These are phyloP conservation scores for Geotrichum restrictum DNA, from an alignment of 1,139 yeast species.

Conservation along the genomic window DNA sequence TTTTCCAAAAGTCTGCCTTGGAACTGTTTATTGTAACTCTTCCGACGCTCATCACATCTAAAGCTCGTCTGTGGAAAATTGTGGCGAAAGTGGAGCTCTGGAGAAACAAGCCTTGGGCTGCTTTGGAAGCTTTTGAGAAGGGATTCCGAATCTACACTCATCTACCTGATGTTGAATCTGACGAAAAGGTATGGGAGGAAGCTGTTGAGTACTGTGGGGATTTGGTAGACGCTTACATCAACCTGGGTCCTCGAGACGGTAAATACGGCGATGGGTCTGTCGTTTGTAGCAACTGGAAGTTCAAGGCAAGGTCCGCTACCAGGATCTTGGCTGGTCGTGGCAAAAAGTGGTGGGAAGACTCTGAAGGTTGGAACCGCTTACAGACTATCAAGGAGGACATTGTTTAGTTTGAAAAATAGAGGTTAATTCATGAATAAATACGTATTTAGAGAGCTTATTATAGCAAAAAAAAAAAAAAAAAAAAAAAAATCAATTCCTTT, in stretches of 20 bases:
- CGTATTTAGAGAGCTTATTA: background rate
- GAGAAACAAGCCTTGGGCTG: slow-evolving; percentile 83
- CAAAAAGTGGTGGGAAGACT: slow-evolving; percentile 71
- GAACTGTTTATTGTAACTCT: slow-evolving; percentile 64
- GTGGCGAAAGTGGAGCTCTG: slow-evolving; percentile 82
- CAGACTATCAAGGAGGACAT: slow-evolving; percentile 50
- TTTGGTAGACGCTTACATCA: slow-evolving; percentile 80
- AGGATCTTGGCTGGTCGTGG: slow-evolving; percentile 79
- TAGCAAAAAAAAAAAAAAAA: no score
- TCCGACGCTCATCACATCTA: slow-evolving; percentile 66
- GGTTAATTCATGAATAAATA: slow-evolving; percentile 1
- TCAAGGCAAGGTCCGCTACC: slow-evolving; percentile 69
- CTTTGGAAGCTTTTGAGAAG: slow-evolving; percentile 80
- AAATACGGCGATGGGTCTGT: slow-evolving; percentile 76
- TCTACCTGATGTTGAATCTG: slow-evolving; percentile 59
- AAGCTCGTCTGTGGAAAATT: slow-evolving; percentile 76
- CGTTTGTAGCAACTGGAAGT: slow-evolving; percentile 90
- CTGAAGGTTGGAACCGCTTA: slow-evolving; percentile 70
- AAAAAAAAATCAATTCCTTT: no score
- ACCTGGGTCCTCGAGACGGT: slow-evolving; percentile 82
- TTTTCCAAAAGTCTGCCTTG: slow-evolving; percentile 58
- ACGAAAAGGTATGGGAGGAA: slow-evolving; percentile 66
- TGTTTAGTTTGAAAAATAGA: background rate
- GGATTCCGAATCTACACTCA: slow-evolving; percentile 71
- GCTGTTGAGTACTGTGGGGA: slow-evolving; percentile 80